Conservation (phyloP, 2,329 filamentous ascomycete species). For the Fonsecaea erecta region DNA sequence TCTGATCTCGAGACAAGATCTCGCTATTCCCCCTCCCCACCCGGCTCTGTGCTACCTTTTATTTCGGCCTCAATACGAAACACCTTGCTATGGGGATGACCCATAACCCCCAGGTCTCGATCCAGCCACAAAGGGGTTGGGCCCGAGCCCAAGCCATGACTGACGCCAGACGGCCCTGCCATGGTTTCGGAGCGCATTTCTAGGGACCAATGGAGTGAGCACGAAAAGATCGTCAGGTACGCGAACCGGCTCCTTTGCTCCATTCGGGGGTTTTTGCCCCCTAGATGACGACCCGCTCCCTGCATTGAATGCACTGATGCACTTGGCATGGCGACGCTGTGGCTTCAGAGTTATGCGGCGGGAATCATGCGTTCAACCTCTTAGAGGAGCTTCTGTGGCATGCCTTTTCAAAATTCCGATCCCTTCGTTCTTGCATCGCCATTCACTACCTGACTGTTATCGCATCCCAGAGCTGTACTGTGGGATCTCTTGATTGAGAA, state of each 20-base stretch:
- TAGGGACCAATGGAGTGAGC: conserved; percentile 25
- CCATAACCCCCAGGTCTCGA: background rate
- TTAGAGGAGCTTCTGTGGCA: background rate
- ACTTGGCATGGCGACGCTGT: conserved; percentile 26
- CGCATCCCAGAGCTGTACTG: background rate
- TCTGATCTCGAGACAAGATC: background rate
- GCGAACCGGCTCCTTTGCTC: conserved; percentile 18
- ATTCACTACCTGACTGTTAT: background rate
- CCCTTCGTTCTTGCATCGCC: conserved; percentile 1
- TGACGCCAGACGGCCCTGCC: conserved; percentile 13
- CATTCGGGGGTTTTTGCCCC: conserved; percentile 9
- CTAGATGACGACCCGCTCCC: conserved; percentile 18
- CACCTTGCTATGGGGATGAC: background rate
- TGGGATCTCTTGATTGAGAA: conserved; percentile 38
- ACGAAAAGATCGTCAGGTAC: conserved; percentile 33
- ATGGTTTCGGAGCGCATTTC: conserved; percentile 22
- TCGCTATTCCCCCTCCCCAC: background rate
- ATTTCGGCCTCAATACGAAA: background rate
- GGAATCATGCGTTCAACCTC: background rate
- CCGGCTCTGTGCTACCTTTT: background rate
- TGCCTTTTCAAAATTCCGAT: background rate
- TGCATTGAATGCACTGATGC: conserved; percentile 10
- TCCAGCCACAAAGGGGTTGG: conserved; percentile 10
- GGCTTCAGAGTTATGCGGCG: conserved; percentile 13
- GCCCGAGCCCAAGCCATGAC: background rate